Conservation (phyloP, 208 protist genomes). For the Trypanosomatidae sp. region DNA sequence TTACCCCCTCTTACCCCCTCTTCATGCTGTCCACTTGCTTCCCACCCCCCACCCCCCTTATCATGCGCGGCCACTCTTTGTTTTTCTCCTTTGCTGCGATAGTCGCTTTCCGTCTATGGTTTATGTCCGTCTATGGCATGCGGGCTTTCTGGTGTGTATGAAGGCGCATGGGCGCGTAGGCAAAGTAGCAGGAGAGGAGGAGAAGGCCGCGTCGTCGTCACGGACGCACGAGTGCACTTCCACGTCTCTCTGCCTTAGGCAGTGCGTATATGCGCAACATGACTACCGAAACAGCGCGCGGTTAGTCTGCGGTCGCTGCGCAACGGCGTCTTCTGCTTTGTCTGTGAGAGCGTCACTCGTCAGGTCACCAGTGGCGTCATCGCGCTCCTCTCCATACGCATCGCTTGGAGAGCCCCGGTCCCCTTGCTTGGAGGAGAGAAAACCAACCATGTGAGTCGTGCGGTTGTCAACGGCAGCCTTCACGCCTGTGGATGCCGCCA, state of each 20-base stretch:
- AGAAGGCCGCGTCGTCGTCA: background rate
- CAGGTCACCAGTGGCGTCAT: background rate
- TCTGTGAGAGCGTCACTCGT: background rate
- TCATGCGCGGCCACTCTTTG: no score
- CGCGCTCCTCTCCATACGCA: background rate
- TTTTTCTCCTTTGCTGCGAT: no score
- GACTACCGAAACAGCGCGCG: constrained; percentile 18
- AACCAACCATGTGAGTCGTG: background rate
- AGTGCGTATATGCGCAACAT: background rate
- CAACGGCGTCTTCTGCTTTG: background rate
- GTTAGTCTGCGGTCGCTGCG: constrained; percentile 10
- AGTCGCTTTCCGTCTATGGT: background rate
- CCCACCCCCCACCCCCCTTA: background rate
- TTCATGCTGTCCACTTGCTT: no score
- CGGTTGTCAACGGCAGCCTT: background rate
- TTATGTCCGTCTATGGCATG: background rate
- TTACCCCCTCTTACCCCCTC: no score
- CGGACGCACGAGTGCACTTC: background rate
- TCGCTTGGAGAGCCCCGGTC: background rate
- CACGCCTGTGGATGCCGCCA: background rate
- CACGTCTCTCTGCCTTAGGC: background rate
- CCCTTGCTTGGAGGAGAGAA: constrained; percentile 7
- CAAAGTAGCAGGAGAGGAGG: background rate
- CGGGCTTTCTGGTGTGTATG: background rate
- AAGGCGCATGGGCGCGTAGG: background rate